phyloP scores from a whole-genome alignment of 495 filamentous ascomycete species.

The Penicillium soppii region DNA sequence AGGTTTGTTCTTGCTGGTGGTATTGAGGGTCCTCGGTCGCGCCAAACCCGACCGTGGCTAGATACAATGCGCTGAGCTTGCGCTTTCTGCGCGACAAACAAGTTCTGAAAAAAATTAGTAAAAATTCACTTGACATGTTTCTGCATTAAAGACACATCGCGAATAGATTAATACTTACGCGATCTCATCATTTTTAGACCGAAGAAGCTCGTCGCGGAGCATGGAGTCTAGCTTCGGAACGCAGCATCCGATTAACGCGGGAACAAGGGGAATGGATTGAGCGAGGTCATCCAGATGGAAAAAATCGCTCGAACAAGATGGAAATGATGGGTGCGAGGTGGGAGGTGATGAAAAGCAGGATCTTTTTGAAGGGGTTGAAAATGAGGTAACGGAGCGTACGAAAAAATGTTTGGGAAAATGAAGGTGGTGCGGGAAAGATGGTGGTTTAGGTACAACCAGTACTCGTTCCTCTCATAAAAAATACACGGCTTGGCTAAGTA shows the following conservation, averaged over 20 bases:
- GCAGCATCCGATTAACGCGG: conserved; percentile 61
- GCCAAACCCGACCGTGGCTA: conserved; percentile 50
- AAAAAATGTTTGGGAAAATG: conserved; percentile 22
- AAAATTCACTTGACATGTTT: conserved; percentile 16
- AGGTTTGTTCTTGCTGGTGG: conserved; percentile 53
- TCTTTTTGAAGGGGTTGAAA: conserved; percentile 33
- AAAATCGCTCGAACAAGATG: conserved; percentile 54
- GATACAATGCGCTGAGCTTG: conserved; percentile 79
- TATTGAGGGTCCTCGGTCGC: conserved; percentile 57
- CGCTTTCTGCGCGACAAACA: conserved; percentile 76
- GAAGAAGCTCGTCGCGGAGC: conserved; percentile 57
- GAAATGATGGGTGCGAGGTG: conserved; percentile 51
- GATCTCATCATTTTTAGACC: conserved; percentile 62
- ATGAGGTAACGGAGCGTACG: conserved; percentile 35
- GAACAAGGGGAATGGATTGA: conserved; percentile 45
- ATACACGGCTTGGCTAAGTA: conserved; percentile 11
- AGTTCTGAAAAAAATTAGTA: conserved; percentile 56
- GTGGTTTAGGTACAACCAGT: conserved; percentile 13
- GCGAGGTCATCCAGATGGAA: conserved; percentile 50
- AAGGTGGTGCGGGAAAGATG: conserved; percentile 1
- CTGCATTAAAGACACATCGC: conserved; percentile 10
- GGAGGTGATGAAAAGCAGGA: conserved; percentile 43
- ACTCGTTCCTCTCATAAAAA: conserved; percentile 8
- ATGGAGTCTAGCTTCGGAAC: conserved; percentile 53
- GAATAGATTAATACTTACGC: conserved; percentile 52